Conservation (phyloP, 208 protist species). For the Histomonas meleagridis region DNA sequence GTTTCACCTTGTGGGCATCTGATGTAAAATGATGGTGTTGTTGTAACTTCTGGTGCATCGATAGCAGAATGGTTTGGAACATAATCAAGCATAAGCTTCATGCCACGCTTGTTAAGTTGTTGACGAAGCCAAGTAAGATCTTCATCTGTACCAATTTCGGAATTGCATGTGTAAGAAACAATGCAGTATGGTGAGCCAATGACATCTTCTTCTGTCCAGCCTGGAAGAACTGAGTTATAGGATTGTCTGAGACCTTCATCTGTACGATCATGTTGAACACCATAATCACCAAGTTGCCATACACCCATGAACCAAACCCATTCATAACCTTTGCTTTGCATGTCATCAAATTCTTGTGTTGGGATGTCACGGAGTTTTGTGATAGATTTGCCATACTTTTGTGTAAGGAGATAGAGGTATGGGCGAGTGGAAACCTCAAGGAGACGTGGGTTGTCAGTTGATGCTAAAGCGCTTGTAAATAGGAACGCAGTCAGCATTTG, state of each 20-base stretch:
- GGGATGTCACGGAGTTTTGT: slow-evolving; percentile 36
- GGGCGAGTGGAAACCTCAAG: slow-evolving; percentile 35
- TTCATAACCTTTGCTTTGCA: not conserved
- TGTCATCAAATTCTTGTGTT: slow-evolving; percentile 35
- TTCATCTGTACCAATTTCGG: slow-evolving; percentile 27
- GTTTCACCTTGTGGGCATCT: not conserved
- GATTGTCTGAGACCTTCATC: not conserved
- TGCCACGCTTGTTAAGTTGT: slow-evolving; percentile 16
- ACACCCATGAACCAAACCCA: slow-evolving; percentile 38
- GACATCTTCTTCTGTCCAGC: slow-evolving; percentile 39
- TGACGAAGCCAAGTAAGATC: slow-evolving; percentile 28
- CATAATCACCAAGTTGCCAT: slow-evolving; percentile 20
- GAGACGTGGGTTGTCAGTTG: too few relatives aligned
- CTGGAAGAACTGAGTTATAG: slow-evolving; percentile 37
- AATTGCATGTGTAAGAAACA: slow-evolving; percentile 15
- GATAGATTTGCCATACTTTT: not conserved
- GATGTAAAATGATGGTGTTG: not conserved
- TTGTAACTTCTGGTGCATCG: not conserved
- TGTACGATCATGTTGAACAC: not conserved
- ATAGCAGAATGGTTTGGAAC: slow-evolving; percentile 41
- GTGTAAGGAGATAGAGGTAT: slow-evolving; percentile 32
- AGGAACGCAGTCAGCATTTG: too few relatives aligned
- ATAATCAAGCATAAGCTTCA: slow-evolving; percentile 42
- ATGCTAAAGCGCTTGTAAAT: too few relatives aligned
- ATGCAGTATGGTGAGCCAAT: slow-evolving; percentile 43